A percentile compares a stretch with the other conserved stretches of the same genome.
phyloP scores from a whole-genome alignment of 257 asterid genomes.

The Capsicum pubescens region DNA sequence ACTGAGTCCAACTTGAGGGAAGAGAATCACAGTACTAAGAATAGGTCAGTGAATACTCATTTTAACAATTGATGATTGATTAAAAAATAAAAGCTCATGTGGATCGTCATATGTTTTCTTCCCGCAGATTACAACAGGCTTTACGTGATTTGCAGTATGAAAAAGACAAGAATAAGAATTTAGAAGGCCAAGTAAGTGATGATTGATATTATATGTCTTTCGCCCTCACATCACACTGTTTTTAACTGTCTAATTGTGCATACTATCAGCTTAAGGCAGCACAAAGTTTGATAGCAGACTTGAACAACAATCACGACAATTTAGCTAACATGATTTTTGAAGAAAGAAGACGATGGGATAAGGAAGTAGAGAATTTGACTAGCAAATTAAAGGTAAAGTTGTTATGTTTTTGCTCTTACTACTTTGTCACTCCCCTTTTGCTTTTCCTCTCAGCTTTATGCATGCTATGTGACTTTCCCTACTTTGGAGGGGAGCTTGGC shows the following conservation, averaged over 20 bases:
- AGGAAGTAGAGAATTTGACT: slow-evolving; percentile 54
- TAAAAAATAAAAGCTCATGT: too few relatives aligned
- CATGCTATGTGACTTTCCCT: not conserved
- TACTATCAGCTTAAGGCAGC: slow-evolving; percentile 44
- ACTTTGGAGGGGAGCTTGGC: not conserved
- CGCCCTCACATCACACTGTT: not conserved
- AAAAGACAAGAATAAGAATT: slow-evolving; percentile 39
- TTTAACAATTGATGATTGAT: not conserved
- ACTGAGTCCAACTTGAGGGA: slow-evolving; percentile 40
- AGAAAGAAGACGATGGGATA: slow-evolving; percentile 52
- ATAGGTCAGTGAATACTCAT: slow-evolving; percentile 38
- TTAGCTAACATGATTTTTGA: slow-evolving; percentile 39
- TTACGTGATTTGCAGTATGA: slow-evolving; percentile 41
- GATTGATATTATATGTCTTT: not conserved
- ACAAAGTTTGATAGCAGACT: slow-evolving; percentile 30
- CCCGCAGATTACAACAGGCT: slow-evolving; percentile 46
- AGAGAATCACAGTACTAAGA: slow-evolving; percentile 44
- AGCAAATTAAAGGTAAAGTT: slow-evolving; percentile 42
- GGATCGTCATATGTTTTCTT: not conserved
- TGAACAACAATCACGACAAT: slow-evolving; percentile 46
- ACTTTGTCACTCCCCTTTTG: not conserved
- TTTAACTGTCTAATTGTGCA: not conserved
- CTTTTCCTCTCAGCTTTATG: not conserved
- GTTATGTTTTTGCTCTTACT: not conserved
- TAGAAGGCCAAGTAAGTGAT: slow-evolving; percentile 47